Evolutionary conservation across 257 asterid species (phyloP).

Genomic region (Buddleja alternifolia): DNA sequence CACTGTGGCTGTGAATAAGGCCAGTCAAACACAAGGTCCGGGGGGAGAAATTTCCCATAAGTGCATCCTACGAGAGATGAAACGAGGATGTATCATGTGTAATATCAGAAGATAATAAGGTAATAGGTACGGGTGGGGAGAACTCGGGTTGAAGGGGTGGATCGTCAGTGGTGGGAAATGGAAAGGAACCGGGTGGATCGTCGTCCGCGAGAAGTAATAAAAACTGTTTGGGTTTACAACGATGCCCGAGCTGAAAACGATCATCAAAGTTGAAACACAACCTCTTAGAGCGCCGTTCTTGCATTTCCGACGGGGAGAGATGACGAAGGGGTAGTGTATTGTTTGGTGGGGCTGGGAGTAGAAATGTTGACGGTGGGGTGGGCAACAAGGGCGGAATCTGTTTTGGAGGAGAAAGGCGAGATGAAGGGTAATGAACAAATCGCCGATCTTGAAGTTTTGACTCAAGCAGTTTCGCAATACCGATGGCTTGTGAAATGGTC

Average conservation of each 20-base stretch:
- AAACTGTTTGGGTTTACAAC: background rate
- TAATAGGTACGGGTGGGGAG: background rate
- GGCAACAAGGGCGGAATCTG: background rate
- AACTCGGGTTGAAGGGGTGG: background rate
- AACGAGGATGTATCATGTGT: no score
- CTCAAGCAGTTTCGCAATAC: background rate
- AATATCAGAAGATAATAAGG: background rate
- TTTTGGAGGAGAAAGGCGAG: background rate
- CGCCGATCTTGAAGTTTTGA: no score
- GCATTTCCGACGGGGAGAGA: background rate
- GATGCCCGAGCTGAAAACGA: background rate
- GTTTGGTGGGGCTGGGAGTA: background rate
- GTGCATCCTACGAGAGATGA: background rate
- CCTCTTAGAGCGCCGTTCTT: background rate
- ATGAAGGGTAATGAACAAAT: background rate
- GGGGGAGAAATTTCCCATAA: background rate
- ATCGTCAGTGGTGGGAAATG: background rate
- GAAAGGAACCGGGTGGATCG: background rate
- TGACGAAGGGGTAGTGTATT: background rate
- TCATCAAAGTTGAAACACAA: background rate
- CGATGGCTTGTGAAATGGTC: background rate
- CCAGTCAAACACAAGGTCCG: background rate
- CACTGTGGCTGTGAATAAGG: background rate
- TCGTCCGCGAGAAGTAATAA: background rate
- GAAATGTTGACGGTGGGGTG: background rate